A percentile compares a stretch with the other conserved stretches of the same genome.
Evolutionary conservation across 1,139 yeast genomes (phyloP).

Genomic region (Hyphopichia khmerensis): DNA sequence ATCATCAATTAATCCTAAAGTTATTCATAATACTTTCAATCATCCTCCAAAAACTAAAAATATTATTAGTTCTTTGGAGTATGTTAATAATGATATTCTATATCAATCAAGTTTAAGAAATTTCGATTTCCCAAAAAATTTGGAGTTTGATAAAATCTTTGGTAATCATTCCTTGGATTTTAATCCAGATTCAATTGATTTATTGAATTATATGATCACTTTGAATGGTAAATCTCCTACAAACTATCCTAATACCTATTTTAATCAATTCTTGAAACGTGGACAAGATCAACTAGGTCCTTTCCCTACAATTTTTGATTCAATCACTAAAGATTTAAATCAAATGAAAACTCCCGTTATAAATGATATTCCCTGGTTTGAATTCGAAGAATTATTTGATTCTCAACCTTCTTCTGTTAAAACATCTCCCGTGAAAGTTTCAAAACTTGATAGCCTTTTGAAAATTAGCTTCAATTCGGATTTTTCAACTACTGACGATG

Average conservation of each 20-base stretch:
- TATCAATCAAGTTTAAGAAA: constrained; percentile 50
- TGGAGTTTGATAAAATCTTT: constrained; percentile 8
- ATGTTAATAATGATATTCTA: constrained; percentile 60
- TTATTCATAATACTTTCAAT: constrained; percentile 50
- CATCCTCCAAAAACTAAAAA: constrained; percentile 17
- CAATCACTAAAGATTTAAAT: constrained; percentile 20
- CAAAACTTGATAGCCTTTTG: not conserved
- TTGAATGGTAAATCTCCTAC: constrained; percentile 19
- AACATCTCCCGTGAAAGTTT: not conserved
- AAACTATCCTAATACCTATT: constrained; percentile 13
- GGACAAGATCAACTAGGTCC: constrained; percentile 8
- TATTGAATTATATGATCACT: constrained; percentile 30
- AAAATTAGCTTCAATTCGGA: constrained; percentile 2
- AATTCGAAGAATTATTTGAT: constrained; percentile 1
- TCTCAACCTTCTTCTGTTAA: not conserved
- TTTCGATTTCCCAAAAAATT: constrained; percentile 25
- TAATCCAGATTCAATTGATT: constrained; percentile 34
- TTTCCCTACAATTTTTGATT: constrained; percentile 30
- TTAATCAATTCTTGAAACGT: constrained; percentile 10
- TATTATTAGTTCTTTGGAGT: constrained; percentile 57
- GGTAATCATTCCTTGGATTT: constrained; percentile 21
- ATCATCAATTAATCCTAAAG: constrained; percentile 37
- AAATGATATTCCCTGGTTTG: not conserved
- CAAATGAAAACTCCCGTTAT: not conserved
- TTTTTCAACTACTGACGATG: not conserved